A percentile compares a stretch with the other conserved stretches of the same genome.
Conservation (phyloP, 179 eudicot genomes). For the Dionaea muscipula region DNA sequence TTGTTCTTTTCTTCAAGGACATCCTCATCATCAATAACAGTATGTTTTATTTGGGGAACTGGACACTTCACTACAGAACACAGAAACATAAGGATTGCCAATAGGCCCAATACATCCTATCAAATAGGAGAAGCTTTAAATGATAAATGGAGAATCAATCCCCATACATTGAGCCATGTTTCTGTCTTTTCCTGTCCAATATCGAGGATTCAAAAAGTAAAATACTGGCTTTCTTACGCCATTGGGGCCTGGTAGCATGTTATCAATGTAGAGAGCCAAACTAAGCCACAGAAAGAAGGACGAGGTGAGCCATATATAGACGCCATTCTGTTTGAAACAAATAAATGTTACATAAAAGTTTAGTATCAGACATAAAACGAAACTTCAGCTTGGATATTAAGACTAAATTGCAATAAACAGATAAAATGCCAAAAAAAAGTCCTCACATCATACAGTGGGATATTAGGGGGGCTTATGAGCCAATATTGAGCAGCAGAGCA, state of each 20-base stretch:
- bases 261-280: conserved; percentile 87
- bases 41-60: conserved; percentile 37
- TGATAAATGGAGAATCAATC: background rate
- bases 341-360: background rate
- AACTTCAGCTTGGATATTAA: too few relatives aligned
- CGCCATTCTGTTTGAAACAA: conserved; percentile 42
- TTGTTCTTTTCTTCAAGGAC: conserved; percentile 67
- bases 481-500: too few relatives aligned
- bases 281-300: conserved; percentile 57
- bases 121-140: background rate
- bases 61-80: conserved; percentile 57
- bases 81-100: conserved; percentile 1
- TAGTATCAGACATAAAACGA: background rate
- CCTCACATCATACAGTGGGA: too few relatives aligned
- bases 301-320: conserved; percentile 43
- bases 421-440: too few relatives aligned
- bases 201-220: conserved; percentile 71
- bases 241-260: conserved; percentile 65
- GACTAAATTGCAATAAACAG: too few relatives aligned
- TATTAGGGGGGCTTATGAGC: too few relatives aligned
- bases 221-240: conserved; percentile 69
- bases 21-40: conserved; percentile 66
- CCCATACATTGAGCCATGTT: conserved; percentile 48
- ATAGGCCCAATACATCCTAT: background rate
- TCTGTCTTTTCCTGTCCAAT: conserved; percentile 83